Conservation (phyloP, 2,329 filamentous ascomycete genomes). For the Colletotrichum tanaceti region DNA sequence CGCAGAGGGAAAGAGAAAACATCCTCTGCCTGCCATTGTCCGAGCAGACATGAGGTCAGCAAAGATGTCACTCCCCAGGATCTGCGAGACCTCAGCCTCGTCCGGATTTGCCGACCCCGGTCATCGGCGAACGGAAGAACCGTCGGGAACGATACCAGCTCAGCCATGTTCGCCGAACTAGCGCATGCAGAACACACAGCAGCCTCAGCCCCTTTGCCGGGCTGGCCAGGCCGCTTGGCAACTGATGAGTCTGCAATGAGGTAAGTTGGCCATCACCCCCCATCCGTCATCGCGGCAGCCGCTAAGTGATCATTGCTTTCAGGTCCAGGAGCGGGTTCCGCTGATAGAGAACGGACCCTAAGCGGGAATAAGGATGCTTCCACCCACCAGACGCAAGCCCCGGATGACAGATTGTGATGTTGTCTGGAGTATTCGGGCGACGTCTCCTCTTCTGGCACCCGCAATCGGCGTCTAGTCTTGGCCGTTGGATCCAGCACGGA, state of each 20-base stretch:
- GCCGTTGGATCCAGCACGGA: background rate
- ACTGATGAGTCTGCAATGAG: background rate
- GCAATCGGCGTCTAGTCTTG: constrained; percentile 8
- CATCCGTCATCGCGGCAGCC: constrained; percentile 16
- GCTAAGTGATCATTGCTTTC: constrained; percentile 21
- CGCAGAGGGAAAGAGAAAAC: background rate
- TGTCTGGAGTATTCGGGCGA: constrained; percentile 1
- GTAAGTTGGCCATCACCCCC: background rate
- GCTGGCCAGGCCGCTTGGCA: background rate
- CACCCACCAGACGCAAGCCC: constrained; percentile 1
- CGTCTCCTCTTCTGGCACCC: constrained; percentile 22
- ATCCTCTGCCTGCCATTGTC: background rate
- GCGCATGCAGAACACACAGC: constrained; percentile 6
- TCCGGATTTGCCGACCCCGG: constrained; percentile 13
- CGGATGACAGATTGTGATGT: constrained; percentile 10
- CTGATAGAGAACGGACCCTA: constrained; percentile 16
- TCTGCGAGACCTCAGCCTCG: constrained; percentile 24
- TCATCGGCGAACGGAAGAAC: background rate
- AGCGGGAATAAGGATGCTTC: constrained; percentile 13
- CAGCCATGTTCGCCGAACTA: constrained; percentile 22
- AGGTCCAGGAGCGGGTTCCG: constrained; percentile 8
- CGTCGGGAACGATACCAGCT: constrained; percentile 10
- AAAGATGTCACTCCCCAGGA: background rate
- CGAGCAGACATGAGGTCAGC: constrained; percentile 4
- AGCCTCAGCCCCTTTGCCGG: constrained; percentile 3